Percentiles rank a stretch among this genome's conserved stretches.
Conservation (phyloP, 2,329 filamentous ascomycete genomes). For the Sclerotinia trifoliorum region DNA sequence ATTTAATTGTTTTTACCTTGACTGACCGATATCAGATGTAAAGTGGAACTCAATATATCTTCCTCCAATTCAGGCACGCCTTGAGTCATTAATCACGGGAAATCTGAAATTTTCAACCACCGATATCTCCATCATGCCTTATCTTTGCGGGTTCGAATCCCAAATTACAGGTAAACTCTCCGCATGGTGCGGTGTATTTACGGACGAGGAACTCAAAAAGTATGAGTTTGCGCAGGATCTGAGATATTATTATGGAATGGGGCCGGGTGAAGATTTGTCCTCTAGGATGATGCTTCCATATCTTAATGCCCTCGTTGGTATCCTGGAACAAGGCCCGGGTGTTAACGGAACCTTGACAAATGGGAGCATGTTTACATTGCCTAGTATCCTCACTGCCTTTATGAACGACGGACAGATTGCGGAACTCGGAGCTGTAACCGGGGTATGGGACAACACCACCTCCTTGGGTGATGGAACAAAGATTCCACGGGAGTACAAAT, state of each 20-base stretch:
- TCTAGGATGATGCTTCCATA: constrained; percentile 62
- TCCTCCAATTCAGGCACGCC: constrained; percentile 12
- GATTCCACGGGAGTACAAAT: constrained; percentile 51
- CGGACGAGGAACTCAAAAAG: constrained; percentile 57
- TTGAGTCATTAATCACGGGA: constrained; percentile 39
- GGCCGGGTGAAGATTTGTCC: constrained; percentile 54
- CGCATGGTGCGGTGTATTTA: constrained; percentile 63
- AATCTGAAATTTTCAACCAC: constrained; percentile 52
- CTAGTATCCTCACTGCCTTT: constrained; percentile 60
- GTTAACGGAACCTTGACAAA: constrained; percentile 49
- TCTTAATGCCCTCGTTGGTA: constrained; percentile 51
- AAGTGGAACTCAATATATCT: constrained; percentile 18
- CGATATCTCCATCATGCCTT: constrained; percentile 60
- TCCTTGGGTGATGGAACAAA: constrained; percentile 41
- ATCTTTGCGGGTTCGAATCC: constrained; percentile 69
- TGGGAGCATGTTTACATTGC: constrained; percentile 50
- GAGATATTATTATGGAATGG: constrained; percentile 65
- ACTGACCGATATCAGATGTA: background rate
- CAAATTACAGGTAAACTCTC: constrained; percentile 62
- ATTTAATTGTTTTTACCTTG: background rate
- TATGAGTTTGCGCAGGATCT: constrained; percentile 70
- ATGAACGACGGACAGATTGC: constrained; percentile 66
- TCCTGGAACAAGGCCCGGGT: constrained; percentile 54
- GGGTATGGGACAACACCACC: constrained; percentile 53
- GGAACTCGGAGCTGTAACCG: constrained; percentile 57